A percentile compares a stretch with the other conserved stretches of the same genome.
phyloP scores from a whole-genome alignment of 805 yeast species.

The Lipomyces spencermartinsiae region DNA sequence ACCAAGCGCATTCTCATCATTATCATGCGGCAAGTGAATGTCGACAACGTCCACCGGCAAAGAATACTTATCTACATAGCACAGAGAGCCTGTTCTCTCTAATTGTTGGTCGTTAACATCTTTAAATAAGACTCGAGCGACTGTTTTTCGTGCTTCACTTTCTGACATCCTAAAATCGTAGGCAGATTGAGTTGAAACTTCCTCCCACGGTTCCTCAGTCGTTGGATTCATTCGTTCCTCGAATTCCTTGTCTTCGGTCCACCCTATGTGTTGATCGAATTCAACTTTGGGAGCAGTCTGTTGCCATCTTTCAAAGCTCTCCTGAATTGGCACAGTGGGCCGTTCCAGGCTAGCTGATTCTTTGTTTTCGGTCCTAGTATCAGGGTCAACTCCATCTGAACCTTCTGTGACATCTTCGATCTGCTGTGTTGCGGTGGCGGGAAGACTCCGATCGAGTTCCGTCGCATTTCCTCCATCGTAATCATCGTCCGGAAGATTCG shows the following conservation, averaged over 20 bases:
- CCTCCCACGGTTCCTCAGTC: constrained; percentile 1
- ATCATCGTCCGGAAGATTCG: not conserved
- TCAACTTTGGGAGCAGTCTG: constrained; percentile 7
- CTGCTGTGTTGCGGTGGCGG: not conserved
- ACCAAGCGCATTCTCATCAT: constrained; percentile 6
- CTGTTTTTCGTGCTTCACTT: constrained; percentile 7
- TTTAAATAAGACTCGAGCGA: not conserved
- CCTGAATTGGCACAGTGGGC: not conserved
- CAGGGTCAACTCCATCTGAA: not conserved
- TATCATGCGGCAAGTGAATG: not conserved
- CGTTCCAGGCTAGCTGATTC: not conserved
- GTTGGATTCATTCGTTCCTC: constrained; percentile 2
- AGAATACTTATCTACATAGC: not conserved
- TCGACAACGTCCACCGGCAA: constrained; percentile 17
- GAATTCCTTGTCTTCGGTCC: constrained; percentile 6
- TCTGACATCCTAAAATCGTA: not conserved
- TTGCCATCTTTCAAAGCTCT: constrained; percentile 1
- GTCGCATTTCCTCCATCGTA: not conserved
- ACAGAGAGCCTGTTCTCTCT: not conserved
- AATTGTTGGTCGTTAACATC: not conserved
- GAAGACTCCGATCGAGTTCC: not conserved
- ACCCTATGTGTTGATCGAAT: not conserved
- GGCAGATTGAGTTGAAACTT: not conserved
- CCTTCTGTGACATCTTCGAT: not conserved
- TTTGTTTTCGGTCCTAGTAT: not conserved